These are phyloP conservation scores for Euptelea pleiosperma DNA, from an alignment of 164 flowering plant species.

Conservation along the genomic window DNA sequence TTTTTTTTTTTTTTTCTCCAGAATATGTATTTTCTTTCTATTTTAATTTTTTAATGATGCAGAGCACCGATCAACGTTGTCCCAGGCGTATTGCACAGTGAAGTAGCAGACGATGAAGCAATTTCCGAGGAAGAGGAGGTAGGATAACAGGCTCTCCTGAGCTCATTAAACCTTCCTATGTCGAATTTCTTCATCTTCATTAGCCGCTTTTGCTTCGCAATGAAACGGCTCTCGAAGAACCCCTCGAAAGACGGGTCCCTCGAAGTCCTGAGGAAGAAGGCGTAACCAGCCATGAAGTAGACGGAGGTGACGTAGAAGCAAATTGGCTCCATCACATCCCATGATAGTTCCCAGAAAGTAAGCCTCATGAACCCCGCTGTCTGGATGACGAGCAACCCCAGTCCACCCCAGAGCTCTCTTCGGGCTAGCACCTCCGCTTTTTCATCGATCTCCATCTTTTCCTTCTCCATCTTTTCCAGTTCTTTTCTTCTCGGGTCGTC, in stretches of 20 bases:
- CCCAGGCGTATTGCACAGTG: neutral
- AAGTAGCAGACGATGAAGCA: neutral
- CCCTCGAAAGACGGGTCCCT: slow-evolving; percentile 63
- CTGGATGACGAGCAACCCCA: slow-evolving; percentile 41
- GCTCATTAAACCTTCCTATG: slow-evolving; percentile 39
- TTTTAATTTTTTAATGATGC: no score
- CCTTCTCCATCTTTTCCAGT: slow-evolving; percentile 41
- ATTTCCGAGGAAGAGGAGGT: neutral
- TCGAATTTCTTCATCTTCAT: slow-evolving; percentile 45
- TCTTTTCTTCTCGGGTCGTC: slow-evolving; percentile 42
- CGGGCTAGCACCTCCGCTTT: slow-evolving; percentile 35
- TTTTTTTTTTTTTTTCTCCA: no score
- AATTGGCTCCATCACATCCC: slow-evolving; percentile 81
- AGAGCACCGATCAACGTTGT: slow-evolving; percentile 14
- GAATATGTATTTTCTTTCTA: no score
- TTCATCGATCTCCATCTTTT: slow-evolving; percentile 42
- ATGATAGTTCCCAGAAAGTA: slow-evolving; percentile 65
- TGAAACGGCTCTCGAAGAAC: slow-evolving; percentile 42
- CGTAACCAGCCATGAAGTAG: slow-evolving; percentile 47
- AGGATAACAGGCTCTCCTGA: slow-evolving; percentile 32
- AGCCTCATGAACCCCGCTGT: slow-evolving; percentile 59
- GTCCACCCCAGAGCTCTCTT: slow-evolving; percentile 47
- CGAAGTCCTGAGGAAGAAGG: slow-evolving; percentile 57
- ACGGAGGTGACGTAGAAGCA: slow-evolving; percentile 55
- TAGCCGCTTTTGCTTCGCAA: slow-evolving; percentile 40